These are phyloP conservation scores for Euphorbia corollata DNA, from an alignment of 441 rosid genomes.

Conservation along the genomic window DNA sequence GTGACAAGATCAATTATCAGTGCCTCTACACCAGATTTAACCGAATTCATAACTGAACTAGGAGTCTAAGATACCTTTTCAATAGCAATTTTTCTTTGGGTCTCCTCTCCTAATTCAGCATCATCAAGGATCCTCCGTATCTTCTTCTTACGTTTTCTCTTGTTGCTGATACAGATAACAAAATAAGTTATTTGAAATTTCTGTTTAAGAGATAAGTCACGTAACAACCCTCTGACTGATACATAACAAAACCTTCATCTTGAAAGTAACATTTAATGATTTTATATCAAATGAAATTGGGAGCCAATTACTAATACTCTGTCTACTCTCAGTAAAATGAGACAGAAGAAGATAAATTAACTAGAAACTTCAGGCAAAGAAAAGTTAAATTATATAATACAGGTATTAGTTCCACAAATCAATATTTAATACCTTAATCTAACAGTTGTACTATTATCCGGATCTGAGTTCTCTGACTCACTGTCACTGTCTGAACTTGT, in stretches of 20 bases:
- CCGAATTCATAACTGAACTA: constrained; percentile 19
- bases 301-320: not conserved
- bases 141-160: constrained; percentile 72
- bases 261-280: constrained; percentile 3
- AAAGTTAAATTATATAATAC: not conserved
- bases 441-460: constrained; percentile 30
- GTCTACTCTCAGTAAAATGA: not conserved
- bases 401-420: constrained; percentile 12
- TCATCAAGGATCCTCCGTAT: constrained; percentile 96
- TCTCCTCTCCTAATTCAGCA: constrained; percentile 97
- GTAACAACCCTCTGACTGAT: not conserved
- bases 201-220: constrained; percentile 20
- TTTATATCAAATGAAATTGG: not conserved
- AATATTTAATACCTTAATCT: constrained; percentile 43
- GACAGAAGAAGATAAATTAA: constrained; percentile 1
- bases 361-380: not conserved
- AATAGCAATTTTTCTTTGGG: constrained; percentile 93
- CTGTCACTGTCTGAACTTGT: constrained; percentile 65
- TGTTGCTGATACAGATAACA: constrained; percentile 36
- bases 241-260: constrained; percentile 5
- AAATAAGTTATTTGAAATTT: constrained; percentile 24
- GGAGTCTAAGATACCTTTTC: constrained; percentile 61
- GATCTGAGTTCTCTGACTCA: constrained; percentile 62
- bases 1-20: constrained; percentile 23
- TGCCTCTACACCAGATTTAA: constrained; percentile 9